Conservation (phyloP, 225 moss, liverwort and hornwort genomes). For the Antitrichia curtipendula region DNA sequence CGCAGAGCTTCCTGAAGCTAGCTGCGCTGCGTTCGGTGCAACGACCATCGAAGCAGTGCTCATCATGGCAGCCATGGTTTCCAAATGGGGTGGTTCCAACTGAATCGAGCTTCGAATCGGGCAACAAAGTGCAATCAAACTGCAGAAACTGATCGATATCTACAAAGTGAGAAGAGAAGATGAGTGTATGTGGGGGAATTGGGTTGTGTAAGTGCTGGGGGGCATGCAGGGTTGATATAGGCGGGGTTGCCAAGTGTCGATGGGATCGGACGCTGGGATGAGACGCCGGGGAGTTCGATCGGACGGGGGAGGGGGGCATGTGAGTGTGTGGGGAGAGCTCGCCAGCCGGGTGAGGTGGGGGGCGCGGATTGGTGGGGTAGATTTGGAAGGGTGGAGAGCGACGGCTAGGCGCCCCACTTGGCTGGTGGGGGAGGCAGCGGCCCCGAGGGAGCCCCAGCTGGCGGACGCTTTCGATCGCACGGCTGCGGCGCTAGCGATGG, state of each 20-base stretch:
- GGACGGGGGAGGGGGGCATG: background rate
- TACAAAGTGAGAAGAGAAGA: too few species aligned
- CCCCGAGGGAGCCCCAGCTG: background rate
- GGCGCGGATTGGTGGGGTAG: background rate
- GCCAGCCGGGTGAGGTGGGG: background rate
- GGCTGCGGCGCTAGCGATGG: background rate
- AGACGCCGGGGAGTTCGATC: background rate
- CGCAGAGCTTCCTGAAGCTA: constrained; percentile 14
- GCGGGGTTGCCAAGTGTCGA: background rate
- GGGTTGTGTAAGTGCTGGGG: accelerated
- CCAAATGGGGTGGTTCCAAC: background rate
- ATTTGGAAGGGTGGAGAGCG: background rate
- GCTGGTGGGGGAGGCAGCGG: background rate
- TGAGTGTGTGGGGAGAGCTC: background rate
- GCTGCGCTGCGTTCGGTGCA: background rate
- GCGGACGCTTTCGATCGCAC: constrained; percentile 26
- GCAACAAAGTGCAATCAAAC: background rate
- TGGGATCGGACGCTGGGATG: background rate
- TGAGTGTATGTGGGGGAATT: too few species aligned
- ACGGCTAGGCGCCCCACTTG: constrained; percentile 3
- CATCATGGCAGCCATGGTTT: constrained; percentile 19
- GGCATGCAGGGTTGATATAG: background rate
- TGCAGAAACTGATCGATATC: background rate
- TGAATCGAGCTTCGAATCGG: background rate
- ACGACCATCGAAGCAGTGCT: constrained; percentile 15